Percentiles rank a stretch among this genome's conserved stretches.
These are phyloP conservation scores for Zanthoxylum bungeanum DNA, from an alignment of 345 rosid genomes.

Conservation along the genomic window DNA sequence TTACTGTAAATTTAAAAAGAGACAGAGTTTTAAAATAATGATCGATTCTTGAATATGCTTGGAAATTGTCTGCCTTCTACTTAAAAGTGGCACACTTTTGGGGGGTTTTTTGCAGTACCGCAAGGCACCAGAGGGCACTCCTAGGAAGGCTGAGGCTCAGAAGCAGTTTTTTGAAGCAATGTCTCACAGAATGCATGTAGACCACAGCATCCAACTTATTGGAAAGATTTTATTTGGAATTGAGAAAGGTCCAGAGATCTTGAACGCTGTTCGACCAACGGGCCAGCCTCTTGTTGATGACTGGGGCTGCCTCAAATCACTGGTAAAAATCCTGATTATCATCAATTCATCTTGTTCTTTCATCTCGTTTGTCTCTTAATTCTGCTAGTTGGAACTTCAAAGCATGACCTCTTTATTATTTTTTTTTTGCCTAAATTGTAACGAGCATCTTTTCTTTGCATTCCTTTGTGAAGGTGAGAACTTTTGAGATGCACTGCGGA, in stretches of 20 bases:
- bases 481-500: slow-evolving; percentile 85
- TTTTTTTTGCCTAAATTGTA: neutral
- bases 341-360: too few species aligned
- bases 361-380: too few species aligned
- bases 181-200: slow-evolving; percentile 89
- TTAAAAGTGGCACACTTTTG: too few species aligned
- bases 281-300: slow-evolving; percentile 94
- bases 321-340: slow-evolving; percentile 43
- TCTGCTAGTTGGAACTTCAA: neutral
- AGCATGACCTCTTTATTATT: neutral
- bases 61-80: neutral
- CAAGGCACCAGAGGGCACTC: slow-evolving; percentile 88
- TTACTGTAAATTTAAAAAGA: neutral
- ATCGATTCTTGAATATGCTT: neutral
- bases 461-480: slow-evolving; percentile 58
- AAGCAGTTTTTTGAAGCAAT: slow-evolving; percentile 83
- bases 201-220: slow-evolving; percentile 68
- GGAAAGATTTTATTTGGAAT: slow-evolving; percentile 89
- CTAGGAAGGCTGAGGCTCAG: slow-evolving; percentile 69
- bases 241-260: slow-evolving; percentile 57
- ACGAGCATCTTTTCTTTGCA: neutral
- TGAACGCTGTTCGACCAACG: slow-evolving; percentile 55
- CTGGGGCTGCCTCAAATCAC: slow-evolving; percentile 81
- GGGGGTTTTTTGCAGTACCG: too few species aligned
- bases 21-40: neutral